phyloP scores from a whole-genome alignment of 2,329 filamentous ascomycete genomes.

The Tolypocladium amazonense region DNA sequence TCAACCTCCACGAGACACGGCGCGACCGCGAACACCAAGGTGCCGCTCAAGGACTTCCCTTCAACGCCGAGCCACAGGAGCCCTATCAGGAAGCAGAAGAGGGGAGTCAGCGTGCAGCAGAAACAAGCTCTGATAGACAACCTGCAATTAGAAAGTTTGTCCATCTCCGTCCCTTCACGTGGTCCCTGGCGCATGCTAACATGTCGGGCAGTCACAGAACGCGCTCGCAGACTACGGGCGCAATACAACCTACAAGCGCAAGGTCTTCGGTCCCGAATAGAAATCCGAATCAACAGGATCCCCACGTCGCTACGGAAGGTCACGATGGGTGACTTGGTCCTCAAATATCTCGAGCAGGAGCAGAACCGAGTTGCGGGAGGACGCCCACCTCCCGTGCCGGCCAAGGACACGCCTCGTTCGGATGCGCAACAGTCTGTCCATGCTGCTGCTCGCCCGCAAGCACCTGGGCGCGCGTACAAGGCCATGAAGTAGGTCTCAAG shows the following conservation, averaged over 20 bases:
- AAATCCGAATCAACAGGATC: constrained; percentile 88
- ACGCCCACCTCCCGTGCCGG: constrained; percentile 35
- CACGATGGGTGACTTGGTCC: constrained; percentile 71
- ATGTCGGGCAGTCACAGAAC: constrained; percentile 59
- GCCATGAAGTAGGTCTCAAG: constrained; percentile 35
- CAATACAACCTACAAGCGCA: constrained; percentile 85
- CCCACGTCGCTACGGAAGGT: constrained; percentile 67
- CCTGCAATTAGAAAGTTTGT: constrained; percentile 73
- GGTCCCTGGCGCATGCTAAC: background rate
- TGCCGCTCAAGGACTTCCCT: constrained; percentile 16
- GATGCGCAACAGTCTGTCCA: constrained; percentile 25
- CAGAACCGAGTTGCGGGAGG: constrained; percentile 23
- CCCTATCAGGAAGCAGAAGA: constrained; percentile 50
- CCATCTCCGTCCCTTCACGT: constrained; percentile 2
- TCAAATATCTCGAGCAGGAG: constrained; percentile 36
- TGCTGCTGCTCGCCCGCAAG: constrained; percentile 7
- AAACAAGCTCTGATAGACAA: constrained; percentile 87
- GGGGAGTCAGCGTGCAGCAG: constrained; percentile 56
- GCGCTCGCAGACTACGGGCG: constrained; percentile 75
- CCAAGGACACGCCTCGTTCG: constrained; percentile 33
- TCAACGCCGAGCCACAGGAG: constrained; percentile 37
- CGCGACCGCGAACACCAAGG: constrained; percentile 11
- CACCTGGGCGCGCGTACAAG: constrained; percentile 27
- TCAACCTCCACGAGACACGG: constrained; percentile 5
- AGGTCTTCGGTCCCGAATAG: constrained; percentile 73